These are phyloP conservation scores for Lolium perenne DNA, from an alignment of 176 grass and related monocot genomes.

Conservation along the genomic window DNA sequence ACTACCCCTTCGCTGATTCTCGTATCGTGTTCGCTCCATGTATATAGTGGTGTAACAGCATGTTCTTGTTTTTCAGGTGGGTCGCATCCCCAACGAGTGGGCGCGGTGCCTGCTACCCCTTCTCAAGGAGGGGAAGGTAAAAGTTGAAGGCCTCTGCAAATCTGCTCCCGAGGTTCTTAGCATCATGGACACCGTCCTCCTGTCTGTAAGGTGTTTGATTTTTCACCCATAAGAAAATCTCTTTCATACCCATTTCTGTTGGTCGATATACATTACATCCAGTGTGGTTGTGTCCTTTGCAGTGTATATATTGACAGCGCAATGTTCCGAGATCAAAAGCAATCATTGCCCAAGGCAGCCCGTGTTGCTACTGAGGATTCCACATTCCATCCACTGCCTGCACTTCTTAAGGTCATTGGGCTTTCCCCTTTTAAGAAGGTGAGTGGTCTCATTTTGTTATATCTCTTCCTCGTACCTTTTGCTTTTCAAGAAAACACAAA, in stretches of 20 bases:
- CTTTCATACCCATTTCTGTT: neutral
- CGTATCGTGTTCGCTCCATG: neutral
- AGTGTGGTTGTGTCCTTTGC: slow-evolving; percentile 36
- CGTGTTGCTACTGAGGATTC: slow-evolving; percentile 56
- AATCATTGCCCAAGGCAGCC: slow-evolving; percentile 42
- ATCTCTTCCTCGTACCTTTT: neutral
- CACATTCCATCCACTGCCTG: slow-evolving; percentile 66
- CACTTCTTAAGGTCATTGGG: slow-evolving; percentile 74
- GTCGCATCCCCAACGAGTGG: slow-evolving; percentile 96
- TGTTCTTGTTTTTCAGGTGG: slow-evolving; percentile 52
- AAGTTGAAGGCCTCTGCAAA: slow-evolving; percentile 62
- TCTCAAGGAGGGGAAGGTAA: slow-evolving; percentile 68
- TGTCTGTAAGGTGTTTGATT: slow-evolving; percentile 70
- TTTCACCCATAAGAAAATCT: neutral
- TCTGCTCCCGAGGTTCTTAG: slow-evolving; percentile 65
- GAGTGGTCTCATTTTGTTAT: neutral
- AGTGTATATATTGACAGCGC: slow-evolving; percentile 84
- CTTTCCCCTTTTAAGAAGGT: slow-evolving; percentile 89
- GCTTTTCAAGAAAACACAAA: neutral
- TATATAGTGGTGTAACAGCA: neutral
- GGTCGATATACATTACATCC: neutral
- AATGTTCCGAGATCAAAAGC: slow-evolving; percentile 62
- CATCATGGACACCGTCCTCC: slow-evolving; percentile 82
- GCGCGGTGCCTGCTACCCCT: slow-evolving; percentile 77
- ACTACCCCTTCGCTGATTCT: neutral